phyloP scores from a whole-genome alignment of 208 protist species.

The Naegleria fowleri region DNA sequence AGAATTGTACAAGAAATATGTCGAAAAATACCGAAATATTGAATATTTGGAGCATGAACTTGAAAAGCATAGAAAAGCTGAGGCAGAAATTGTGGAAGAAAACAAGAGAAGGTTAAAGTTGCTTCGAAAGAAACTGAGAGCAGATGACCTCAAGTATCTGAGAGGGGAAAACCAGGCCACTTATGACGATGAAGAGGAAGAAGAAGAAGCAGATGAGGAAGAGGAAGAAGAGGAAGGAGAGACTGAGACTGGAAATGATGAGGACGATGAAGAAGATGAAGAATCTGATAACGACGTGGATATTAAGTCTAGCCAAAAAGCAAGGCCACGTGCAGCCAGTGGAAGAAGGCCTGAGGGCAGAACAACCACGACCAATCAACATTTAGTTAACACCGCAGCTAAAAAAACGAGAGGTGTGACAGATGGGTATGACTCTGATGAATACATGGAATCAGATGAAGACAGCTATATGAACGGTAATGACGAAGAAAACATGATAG shows the following conservation, averaged over 20 bases:
- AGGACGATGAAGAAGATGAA: slow-evolving; percentile 42
- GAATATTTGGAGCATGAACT: slow-evolving; percentile 82
- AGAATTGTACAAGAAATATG: slow-evolving; percentile 77
- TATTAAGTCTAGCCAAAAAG: slow-evolving; percentile 41
- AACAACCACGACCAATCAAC: background rate
- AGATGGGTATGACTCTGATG: background rate
- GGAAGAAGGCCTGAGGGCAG: slow-evolving; percentile 22
- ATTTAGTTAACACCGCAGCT: background rate
- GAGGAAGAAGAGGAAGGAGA: slow-evolving; percentile 44
- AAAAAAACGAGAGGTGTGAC: background rate
- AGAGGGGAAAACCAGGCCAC: slow-evolving; percentile 12
- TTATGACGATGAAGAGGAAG: background rate
- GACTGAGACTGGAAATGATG: background rate
- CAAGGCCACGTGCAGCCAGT: slow-evolving; percentile 41
- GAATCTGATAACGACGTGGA: slow-evolving; percentile 29
- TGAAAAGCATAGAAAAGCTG: slow-evolving; percentile 33
- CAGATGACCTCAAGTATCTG: background rate
- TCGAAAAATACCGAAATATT: slow-evolving; percentile 84
- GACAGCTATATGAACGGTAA: background rate
- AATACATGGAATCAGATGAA: background rate
- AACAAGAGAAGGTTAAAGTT: background rate
- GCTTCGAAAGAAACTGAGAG: slow-evolving; percentile 5
- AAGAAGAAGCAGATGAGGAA: slow-evolving; percentile 48
- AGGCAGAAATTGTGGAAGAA: slow-evolving; percentile 33
- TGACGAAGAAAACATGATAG: background rate